phyloP scores from a whole-genome alignment of 306 rosid genomes.

The Prunus mongolica region DNA sequence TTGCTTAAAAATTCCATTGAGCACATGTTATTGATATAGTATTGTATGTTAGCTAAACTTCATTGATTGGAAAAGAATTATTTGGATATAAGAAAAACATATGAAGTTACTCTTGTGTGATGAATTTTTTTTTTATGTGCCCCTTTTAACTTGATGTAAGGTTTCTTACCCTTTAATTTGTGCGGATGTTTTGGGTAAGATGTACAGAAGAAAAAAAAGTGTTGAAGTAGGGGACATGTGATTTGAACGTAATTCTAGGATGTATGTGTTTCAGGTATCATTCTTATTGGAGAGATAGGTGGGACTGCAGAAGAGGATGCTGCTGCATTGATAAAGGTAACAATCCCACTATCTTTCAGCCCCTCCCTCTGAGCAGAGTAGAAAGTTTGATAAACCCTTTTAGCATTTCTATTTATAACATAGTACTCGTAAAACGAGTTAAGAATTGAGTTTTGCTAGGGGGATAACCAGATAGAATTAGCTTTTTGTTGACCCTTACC shows the following conservation, averaged over 20 bases:
- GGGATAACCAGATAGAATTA: background rate
- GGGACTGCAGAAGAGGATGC: slow-evolving; percentile 99
- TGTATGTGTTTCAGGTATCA: slow-evolving; percentile 56
- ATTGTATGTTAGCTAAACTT: background rate
- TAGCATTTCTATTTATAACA: background rate
- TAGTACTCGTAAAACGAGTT: background rate
- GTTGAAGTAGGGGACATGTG: background rate
- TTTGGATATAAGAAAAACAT: background rate
- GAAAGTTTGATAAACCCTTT: background rate
- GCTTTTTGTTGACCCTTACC: background rate
- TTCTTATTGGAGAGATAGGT: slow-evolving; percentile 97
- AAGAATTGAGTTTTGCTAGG: background rate
- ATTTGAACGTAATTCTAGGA: slow-evolving; percentile 4
- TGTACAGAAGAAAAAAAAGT: background rate
- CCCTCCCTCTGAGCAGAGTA: background rate
- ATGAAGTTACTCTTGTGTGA: background rate
- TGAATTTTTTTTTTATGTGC: background rate
- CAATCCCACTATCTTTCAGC: background rate
- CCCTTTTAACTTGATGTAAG: background rate
- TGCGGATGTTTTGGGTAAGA: background rate
- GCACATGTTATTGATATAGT: background rate
- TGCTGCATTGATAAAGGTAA: slow-evolving; percentile 93
- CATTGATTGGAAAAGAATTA: background rate
- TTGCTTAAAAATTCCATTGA: background rate
- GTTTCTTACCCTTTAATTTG: background rate